Evolutionary conservation across 106 monocot genomes (phyloP).

Genomic region (Allium sativum): DNA sequence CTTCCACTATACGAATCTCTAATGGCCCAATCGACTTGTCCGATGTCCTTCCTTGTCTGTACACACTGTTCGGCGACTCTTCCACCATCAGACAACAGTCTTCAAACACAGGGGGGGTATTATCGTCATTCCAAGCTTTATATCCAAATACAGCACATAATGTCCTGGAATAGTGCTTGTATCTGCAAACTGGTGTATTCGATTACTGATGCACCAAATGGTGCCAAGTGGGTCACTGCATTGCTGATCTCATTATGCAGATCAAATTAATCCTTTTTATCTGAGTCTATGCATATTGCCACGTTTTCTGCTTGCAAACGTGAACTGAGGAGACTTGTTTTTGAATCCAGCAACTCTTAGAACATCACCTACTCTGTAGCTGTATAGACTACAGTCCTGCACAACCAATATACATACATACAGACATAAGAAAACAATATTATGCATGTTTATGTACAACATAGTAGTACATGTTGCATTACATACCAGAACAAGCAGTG

Average conservation of each 20-base stretch:
- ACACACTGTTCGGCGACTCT: constrained; percentile 74
- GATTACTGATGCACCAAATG: constrained; percentile 41
- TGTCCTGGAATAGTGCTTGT: constrained; percentile 63
- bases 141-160: constrained; percentile 91
- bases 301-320: constrained; percentile 78
- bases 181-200: constrained; percentile 89
- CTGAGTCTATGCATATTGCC: constrained; percentile 71
- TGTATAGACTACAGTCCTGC: constrained; percentile 70
- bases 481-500: constrained; percentile 86
- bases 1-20: constrained; percentile 70
- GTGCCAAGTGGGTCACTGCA: constrained; percentile 43
- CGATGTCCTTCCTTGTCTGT: constrained; percentile 48
- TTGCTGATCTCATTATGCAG: constrained; percentile 55
- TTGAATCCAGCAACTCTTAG: constrained; percentile 68
- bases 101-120: constrained; percentile 61
- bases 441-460: background rate
- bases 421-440: constrained; percentile 1
- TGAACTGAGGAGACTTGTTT: constrained; percentile 79
- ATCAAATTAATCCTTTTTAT: constrained; percentile 85
- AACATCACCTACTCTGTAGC: constrained; percentile 79
- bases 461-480: constrained; percentile 2
- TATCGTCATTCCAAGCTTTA: constrained; percentile 16
- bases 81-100: constrained; percentile 72
- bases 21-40: constrained; percentile 75
- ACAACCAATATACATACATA: constrained; percentile 10